Evolutionary conservation across 306 rosid genomes (phyloP), one percentile per base, ranked within the genome.

Genomic region (Fragaria nilgerrensis): DNA sequence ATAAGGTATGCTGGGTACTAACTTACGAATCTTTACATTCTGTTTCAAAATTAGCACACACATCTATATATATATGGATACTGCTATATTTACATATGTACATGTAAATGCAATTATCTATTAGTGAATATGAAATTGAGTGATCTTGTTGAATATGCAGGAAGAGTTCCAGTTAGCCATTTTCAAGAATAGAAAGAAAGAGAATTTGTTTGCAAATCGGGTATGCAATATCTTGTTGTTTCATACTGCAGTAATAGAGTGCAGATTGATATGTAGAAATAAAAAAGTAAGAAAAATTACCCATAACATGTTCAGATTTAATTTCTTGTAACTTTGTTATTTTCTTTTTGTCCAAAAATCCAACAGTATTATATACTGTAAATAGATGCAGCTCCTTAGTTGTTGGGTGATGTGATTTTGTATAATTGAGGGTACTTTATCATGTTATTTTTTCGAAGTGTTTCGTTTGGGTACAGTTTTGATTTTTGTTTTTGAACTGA

Each of bases 131-230:
- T 79, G 41, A 59, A 25, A 12, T 53, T 39, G 65, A 67, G 20
- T 71, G 20, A 56, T 83, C 44, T 45, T 77, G n/a, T 25, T 81
- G 45, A 69, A 73, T 85, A 73, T 87, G 87, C 91, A 95, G 99
- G 98, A 95, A 82, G 99, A 95, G 78, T 91, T 95, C 87, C 91
- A 86, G 69, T 74, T 95, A 87, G 99, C 99, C 69, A 90, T 95
- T 75, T 88, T 95, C 86, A 81, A 92, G 78, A 87, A 87, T 39
- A 90, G 80, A 73, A 82, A 87, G 82, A 86, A 69, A 75, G 97
- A 92, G 16, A 95, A 91, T 81, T 93, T 95, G 49, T 95, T 95
- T 61, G 88, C 98, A 52, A 91, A 86, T 77, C 96, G 96, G 88
- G 99, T 95, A 92, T 56, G 59, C 41, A 66, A 73, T 71, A 36